Base-by-base conservation (phyloP, 1,139 yeast genomes). In the Suhomyces atakaporum region DNA sequence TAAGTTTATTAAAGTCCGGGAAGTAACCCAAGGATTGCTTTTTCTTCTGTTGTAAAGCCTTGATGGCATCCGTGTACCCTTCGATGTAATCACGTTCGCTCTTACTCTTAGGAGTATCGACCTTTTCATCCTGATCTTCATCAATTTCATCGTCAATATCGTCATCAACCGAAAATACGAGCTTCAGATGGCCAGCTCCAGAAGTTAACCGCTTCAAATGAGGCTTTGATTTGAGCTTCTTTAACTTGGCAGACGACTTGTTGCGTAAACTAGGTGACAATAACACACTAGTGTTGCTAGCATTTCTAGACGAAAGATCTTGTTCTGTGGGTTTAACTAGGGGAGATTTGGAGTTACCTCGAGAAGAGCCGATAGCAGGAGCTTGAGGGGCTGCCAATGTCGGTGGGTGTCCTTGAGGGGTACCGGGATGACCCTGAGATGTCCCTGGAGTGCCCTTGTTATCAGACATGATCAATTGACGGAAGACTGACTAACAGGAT, bases 131-230 rank as follows among this genome's bases (percentile, higher is more conserved):
- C 15, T 18, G 26, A n/a, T 73, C 77, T 27, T 79, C 62, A 24
- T 57, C 58, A 5, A 55, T 52, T 31, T 58, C 50, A 32, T 63
- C 83, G 49, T 56, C 54, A 15, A 68, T 61, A 43, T 82, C 87
- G 55, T 86, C 95, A 56, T 86, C 95, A 0, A 85, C 92, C 18
- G 85, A 78, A 52, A 79, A 84, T 2, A 83, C 63, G 27, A 66
- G 51, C 40, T 66, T 68, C 29, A 54, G 45, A 23, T 53, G 62
- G 2, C 56, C 15, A 5, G 14, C 47, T 15, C 40, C 36, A 16
- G 53, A 46, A 5, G 41, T 31, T 18, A 46, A 23, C n/a, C 67
- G 44, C 32, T 58, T 61, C 28, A 63, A 51, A 22, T 45, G 56
- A 9, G 56, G 58, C 31, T 50, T 50, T 31, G 56, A 50, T 40